These are phyloP conservation scores for Gentiana dahurica DNA, from an alignment of 257 asterid genomes.

Conservation along the genomic window DNA sequence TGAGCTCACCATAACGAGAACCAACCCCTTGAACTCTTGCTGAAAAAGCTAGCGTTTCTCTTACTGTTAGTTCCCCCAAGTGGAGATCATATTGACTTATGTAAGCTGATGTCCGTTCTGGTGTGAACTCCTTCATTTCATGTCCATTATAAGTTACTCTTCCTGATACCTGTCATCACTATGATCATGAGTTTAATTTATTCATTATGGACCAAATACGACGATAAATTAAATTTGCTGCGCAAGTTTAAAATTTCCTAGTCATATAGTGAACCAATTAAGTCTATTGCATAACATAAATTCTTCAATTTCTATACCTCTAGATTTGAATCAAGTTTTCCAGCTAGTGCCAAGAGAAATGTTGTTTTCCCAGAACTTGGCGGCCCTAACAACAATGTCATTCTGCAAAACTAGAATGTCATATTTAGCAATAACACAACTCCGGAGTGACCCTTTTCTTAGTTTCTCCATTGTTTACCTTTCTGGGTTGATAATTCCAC, in stretches of 20 bases:
- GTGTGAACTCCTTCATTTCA: slow-evolving; percentile 5
- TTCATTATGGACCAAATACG: neutral
- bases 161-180: slow-evolving; percentile 2
- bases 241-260: neutral
- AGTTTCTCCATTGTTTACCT: slow-evolving; percentile 27
- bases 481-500: slow-evolving; percentile 80
- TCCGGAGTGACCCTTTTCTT: neutral
- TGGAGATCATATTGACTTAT: slow-evolving; percentile 22
- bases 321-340: slow-evolving; percentile 59
- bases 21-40: slow-evolving; percentile 89
- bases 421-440: neutral
- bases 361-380: slow-evolving; percentile 93
- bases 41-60: slow-evolving; percentile 63
- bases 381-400: slow-evolving; percentile 80
- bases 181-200: neutral
- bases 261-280: neutral
- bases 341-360: slow-evolving; percentile 74
- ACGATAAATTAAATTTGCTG: neutral
- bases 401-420: slow-evolving; percentile 25
- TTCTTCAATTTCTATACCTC: slow-evolving; percentile 24
- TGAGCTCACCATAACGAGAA: slow-evolving; percentile 37
- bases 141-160: slow-evolving; percentile 5
- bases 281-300: neutral
- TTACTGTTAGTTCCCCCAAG: slow-evolving; percentile 66
- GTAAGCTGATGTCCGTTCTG: slow-evolving; percentile 6